Evolutionary conservation across 2,329 filamentous ascomycete species (phyloP), one percentile per base, ranked within the genome.

Genomic region (Aspergillus proliferans): DNA sequence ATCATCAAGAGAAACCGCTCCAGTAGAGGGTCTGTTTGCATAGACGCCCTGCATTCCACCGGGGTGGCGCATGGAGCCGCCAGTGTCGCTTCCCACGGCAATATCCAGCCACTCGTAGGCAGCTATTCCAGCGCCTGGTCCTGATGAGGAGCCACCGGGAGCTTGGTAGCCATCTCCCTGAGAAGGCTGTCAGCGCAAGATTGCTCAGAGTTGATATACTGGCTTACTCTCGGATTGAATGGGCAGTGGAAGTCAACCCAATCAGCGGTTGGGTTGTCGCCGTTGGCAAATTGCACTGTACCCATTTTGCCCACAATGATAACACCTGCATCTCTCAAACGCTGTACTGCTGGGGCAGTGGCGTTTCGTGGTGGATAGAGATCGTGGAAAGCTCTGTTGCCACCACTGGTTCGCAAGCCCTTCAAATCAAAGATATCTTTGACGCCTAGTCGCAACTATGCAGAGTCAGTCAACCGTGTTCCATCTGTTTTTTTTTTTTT

Each of bases 351-450:
- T 0, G 73, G 59, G 0, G 79, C 76, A 1, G 78, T 82, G 3
- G 58, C 58, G 1, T 65, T 71, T 0, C 71, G 67, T 2, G 71
- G 58, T 0, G 71, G 68, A 48, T 82, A 79, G 1, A 84, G 61
- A 26, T 76, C 67, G 26, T 75, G 76, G 73, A 78, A 86, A 1
- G 81, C 78, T 19, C 79, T 69, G 36, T 82, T 84, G 0, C 82
- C 83, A 26, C 78, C 70, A 1, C 73, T 73, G 0, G 79, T 83
- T 10, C 74, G 73, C 0, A 83, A 62, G 3, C 83, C 83, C 21
- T 74, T 72, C 40, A 85, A 67, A 53, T 81, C 72, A 57, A 76
- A 82, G 33, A 84, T 79, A 56, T 86, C 83, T 59, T 86, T 86
- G 48, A 85, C 72, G 2, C 76, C 82, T 1, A 85, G 61, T 14